Conservation (phyloP, 1,284 basidiomycete species). For the Lignosus rhinocerotis region DNA sequence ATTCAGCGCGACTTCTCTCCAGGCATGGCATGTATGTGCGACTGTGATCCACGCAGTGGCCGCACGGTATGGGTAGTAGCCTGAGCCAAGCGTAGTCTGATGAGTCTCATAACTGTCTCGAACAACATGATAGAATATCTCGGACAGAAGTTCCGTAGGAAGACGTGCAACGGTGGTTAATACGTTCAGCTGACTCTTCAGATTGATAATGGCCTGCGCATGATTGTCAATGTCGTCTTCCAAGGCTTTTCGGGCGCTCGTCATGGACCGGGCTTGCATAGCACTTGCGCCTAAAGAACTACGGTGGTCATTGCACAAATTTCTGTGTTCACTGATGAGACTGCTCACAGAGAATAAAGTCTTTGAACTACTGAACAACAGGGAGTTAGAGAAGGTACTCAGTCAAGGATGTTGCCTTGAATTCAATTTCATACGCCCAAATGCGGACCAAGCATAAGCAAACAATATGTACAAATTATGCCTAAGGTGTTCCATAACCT, state of each 20-base stretch:
- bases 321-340: too few species aligned
- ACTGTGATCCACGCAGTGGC: slow-evolving; percentile 9
- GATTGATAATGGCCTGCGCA: slow-evolving; percentile 7
- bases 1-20: slow-evolving; percentile 15
- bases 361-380: too few species aligned
- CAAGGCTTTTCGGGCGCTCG: background rate
- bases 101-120: background rate
- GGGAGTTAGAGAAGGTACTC: too few species aligned
- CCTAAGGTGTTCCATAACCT: too few species aligned
- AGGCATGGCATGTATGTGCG: slow-evolving; percentile 14
- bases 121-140: slow-evolving; percentile 13
- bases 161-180: slow-evolving; percentile 12
- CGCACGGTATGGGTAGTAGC: background rate
- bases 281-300: too few species aligned
- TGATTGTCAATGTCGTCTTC: slow-evolving; percentile 14
- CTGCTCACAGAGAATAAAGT: too few species aligned
- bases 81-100: background rate
- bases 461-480: too few species aligned
- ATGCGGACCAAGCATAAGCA: too few species aligned
- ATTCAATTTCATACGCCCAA: too few species aligned
- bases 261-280: background rate
- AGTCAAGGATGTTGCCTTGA: too few species aligned
- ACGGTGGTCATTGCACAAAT: too few species aligned
- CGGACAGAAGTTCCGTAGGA: slow-evolving; percentile 15
- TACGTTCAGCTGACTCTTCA: slow-evolving; percentile 13